A percentile compares a stretch with the other conserved stretches of the same genome.
phyloP scores from a whole-genome alignment of 1,139 yeast genomes.

The Yamadazyma conglobata region DNA sequence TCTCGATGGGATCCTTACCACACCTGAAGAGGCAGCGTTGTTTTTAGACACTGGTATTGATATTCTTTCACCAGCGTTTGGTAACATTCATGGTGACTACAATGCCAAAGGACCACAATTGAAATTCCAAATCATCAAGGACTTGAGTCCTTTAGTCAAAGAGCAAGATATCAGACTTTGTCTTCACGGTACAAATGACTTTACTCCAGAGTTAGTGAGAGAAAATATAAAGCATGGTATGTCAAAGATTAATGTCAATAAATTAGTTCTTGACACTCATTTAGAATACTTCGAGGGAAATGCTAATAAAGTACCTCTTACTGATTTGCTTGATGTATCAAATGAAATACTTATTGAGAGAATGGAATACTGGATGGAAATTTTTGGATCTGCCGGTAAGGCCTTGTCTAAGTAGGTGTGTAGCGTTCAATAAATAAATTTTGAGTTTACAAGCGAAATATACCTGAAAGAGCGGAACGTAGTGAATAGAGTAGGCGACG shows the following conservation, averaged over 20 bases:
- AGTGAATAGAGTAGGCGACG: too few species aligned
- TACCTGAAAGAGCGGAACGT: too few species aligned
- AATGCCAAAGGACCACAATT: conserved; percentile 11
- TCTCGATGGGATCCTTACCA: conserved; percentile 12
- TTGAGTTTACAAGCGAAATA: too few species aligned
- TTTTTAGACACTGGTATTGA: conserved; percentile 13
- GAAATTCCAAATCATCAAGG: conserved; percentile 11
- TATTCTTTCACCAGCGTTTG: conserved; percentile 12
- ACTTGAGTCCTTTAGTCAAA: conserved; percentile 7
- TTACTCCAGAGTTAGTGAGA: conserved; percentile 10
- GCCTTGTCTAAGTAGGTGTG: conserved; percentile 2
- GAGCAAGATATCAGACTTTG: conserved; percentile 9
- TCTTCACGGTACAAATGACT: conserved; percentile 14
- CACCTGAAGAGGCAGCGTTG: conserved; percentile 12
- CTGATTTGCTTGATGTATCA: conserved; percentile 10
- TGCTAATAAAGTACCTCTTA: conserved; percentile 9
- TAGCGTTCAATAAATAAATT: not conserved
- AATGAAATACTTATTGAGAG: conserved; percentile 10
- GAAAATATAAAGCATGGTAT: conserved; percentile 8
- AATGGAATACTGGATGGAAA: conserved; percentile 13
- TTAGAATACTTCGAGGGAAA: conserved; percentile 10
- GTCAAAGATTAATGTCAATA: conserved; percentile 13
- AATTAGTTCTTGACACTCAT: conserved; percentile 12
- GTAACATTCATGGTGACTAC: conserved; percentile 13
- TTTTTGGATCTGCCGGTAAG: conserved; percentile 10